These are phyloP conservation scores for Vaccinium macrocarpon DNA, from an alignment of 148 eudicot genomes.

Conservation along the genomic window DNA sequence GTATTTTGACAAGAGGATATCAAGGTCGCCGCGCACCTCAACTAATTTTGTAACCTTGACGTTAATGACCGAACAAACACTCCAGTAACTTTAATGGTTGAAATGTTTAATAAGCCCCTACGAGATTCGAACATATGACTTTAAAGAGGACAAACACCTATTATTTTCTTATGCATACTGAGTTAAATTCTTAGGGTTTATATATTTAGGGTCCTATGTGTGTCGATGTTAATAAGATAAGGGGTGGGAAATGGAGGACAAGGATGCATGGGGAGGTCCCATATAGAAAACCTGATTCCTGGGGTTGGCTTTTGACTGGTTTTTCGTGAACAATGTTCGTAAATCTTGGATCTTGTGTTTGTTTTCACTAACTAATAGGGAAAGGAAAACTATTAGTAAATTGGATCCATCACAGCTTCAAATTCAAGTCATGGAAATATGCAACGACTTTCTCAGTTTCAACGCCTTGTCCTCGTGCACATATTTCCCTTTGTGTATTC, in stretches of 20 bases:
- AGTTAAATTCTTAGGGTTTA: too few species aligned
- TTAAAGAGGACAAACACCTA: too few species aligned
- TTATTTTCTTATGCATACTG: too few species aligned
- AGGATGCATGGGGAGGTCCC: conserved; percentile 8
- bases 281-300: conserved; percentile 15
- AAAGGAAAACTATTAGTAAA: background rate
- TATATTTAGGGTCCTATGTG: background rate
- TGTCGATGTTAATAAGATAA: background rate
- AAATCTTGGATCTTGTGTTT: conserved; percentile 26
- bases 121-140: too few species aligned
- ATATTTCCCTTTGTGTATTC: background rate
- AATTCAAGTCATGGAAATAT: conserved; percentile 10
- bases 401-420: background rate
- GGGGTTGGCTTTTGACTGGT: conserved; percentile 19
- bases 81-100: too few species aligned
- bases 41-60: too few species aligned
- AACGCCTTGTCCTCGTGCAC: conserved; percentile 24
- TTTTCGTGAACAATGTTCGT: background rate
- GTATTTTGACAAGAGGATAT: too few species aligned
- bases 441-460: conserved; percentile 18
- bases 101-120: too few species aligned
- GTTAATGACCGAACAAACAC: too few species aligned
- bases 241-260: background rate
- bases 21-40: too few species aligned
- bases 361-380: conserved; percentile 1